Conservation (phyloP, 257 asterid species). For the Solanum medicagineum region DNA sequence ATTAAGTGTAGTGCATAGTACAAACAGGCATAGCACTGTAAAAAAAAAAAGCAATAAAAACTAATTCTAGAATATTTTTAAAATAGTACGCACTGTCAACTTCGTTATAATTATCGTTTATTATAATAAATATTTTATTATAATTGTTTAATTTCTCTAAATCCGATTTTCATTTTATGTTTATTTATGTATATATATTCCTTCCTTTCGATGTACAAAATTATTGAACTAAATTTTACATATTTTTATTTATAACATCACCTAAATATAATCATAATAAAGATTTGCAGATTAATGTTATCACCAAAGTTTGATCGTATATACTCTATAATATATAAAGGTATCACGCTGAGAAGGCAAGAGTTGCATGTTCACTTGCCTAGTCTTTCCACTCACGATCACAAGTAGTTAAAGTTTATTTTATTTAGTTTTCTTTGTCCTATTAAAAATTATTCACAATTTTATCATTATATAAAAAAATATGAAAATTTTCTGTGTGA, state of each 20-base stretch:
- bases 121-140: no score
- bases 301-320: background rate
- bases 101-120: no score
- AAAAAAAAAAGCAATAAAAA: no score
- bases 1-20: background rate
- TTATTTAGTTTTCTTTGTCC: background rate
- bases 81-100: no score
- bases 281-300: background rate
- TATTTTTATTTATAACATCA: background rate
- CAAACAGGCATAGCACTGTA: background rate
- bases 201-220: no score
- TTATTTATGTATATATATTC: no score
- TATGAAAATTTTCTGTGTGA: background rate
- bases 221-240: no score
- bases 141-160: no score
- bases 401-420: background rate
- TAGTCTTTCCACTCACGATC: constrained; percentile 6
- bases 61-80: no score
- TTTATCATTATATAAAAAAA: background rate
- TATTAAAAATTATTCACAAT: background rate
- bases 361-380: constrained; percentile 22
- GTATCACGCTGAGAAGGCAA: constrained; percentile 7
- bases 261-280: background rate
- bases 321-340: background rate
- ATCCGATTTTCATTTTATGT: no score